Evolutionary conservation across 2,329 filamentous ascomycete genomes (phyloP).

Genomic region (Penicillium sp.): DNA sequence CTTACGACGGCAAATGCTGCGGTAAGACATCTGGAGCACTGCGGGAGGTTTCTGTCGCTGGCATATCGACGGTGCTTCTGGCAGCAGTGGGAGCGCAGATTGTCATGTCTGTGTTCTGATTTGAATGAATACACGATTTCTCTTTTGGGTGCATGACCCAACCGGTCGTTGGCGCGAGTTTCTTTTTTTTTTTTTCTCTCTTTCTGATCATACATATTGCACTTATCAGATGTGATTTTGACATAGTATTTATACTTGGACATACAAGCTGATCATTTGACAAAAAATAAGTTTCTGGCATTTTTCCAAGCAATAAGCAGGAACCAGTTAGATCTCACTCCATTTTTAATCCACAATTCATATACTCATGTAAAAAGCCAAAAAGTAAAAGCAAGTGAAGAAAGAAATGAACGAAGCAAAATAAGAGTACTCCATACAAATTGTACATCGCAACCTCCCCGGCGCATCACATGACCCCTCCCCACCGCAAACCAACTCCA

Average conservation of each 20-base stretch:
- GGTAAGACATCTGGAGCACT: slow-evolving; percentile 31
- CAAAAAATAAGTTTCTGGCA: no score
- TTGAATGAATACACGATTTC: slow-evolving; percentile 16
- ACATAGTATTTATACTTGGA: background rate
- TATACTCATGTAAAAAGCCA: background rate
- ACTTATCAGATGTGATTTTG: background rate
- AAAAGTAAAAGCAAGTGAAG: background rate
- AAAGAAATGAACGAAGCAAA: no score
- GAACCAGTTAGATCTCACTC: no score
- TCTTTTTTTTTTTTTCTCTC: background rate
- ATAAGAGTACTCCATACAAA: no score
- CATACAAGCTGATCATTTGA: background rate
- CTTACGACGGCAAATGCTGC: slow-evolving; percentile 54
- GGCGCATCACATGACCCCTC: slow-evolving; percentile 11
- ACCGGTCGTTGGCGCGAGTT: slow-evolving; percentile 9
- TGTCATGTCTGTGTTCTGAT: slow-evolving; percentile 25
- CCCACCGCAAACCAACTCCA: background rate
- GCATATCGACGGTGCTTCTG: slow-evolving; percentile 22
- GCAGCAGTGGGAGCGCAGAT: slow-evolving; percentile 27
- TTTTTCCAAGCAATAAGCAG: no score
- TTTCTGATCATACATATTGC: background rate
- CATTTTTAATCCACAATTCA: no score
- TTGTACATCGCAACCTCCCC: background rate
- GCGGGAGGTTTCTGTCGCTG: slow-evolving; percentile 18
- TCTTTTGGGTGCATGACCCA: slow-evolving; percentile 8